phyloP scores from a whole-genome alignment of 176 grass and related monocot genomes.

The Bromus sterilis region DNA sequence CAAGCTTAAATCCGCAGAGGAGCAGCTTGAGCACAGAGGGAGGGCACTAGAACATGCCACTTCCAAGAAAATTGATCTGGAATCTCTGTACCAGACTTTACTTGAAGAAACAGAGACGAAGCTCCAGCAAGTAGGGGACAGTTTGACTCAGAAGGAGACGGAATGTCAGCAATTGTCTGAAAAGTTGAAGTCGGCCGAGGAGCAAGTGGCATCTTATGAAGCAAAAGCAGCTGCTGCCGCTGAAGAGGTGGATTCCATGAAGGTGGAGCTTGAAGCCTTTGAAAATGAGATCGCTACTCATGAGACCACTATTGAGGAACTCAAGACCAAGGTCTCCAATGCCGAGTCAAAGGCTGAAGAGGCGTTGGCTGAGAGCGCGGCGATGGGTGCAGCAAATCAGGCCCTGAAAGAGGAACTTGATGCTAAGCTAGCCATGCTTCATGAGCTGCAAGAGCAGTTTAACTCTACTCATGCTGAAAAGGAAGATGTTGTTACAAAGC shows the following conservation, averaged over 20 bases:
- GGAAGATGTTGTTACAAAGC: conserved; percentile 35
- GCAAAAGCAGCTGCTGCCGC: conserved; percentile 38
- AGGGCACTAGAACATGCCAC: conserved; percentile 61
- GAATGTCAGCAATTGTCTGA: conserved; percentile 43
- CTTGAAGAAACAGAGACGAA: conserved; percentile 77
- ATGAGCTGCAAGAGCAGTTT: conserved; percentile 50
- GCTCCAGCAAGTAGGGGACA: conserved; percentile 41
- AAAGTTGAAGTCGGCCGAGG: conserved; percentile 46
- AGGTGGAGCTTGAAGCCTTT: conserved; percentile 72
- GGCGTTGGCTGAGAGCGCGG: conserved; percentile 34
- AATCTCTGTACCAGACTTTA: conserved; percentile 60
- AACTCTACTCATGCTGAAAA: conserved; percentile 46
- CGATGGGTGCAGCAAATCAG: conserved; percentile 34
- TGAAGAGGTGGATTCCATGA: conserved; percentile 59
- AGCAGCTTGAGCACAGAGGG: conserved; percentile 67
- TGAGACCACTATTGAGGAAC: conserved; percentile 50
- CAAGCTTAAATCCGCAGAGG: conserved; percentile 58
- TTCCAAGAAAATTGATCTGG: conserved; percentile 69
- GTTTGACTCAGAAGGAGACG: conserved; percentile 51
- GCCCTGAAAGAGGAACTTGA: conserved; percentile 62
- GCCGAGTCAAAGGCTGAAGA: conserved; percentile 51
- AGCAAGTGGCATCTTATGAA: conserved; percentile 48
- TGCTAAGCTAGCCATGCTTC: conserved; percentile 42
- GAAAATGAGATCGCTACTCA: conserved; percentile 56
- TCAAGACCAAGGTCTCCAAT: conserved; percentile 44